These are phyloP conservation scores for Rostrohypoxylon terebratum DNA, from an alignment of 495 filamentous ascomycete genomes.

Conservation along the genomic window DNA sequence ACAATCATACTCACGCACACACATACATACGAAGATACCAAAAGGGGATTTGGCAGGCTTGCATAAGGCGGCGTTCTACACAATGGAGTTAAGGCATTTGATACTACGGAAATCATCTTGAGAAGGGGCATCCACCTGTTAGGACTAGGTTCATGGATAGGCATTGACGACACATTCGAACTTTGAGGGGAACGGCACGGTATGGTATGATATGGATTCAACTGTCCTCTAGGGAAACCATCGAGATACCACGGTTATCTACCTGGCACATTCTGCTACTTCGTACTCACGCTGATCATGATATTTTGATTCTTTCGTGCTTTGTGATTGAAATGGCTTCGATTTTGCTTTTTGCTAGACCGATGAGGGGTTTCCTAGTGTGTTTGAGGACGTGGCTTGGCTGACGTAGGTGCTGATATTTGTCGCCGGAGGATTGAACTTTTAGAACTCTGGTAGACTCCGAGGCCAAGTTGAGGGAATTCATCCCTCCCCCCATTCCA, in stretches of 20 bases:
- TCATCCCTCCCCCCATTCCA: no score
- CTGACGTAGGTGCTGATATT: background rate
- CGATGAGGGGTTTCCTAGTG: background rate
- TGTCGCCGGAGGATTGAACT: no score
- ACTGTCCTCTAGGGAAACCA: slow-evolving; percentile 9
- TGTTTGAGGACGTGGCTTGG: background rate
- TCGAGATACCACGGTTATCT: slow-evolving; percentile 35
- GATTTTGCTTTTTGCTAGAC: background rate
- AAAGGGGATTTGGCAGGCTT: slow-evolving; percentile 19
- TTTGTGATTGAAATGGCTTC: background rate
- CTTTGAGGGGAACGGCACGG: background rate
- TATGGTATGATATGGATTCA: slow-evolving; percentile 20
- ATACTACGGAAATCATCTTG: slow-evolving; percentile 26
- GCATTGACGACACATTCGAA: slow-evolving; percentile 8
- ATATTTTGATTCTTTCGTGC: no score
- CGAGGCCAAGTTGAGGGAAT: no score
- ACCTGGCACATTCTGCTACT: slow-evolving; percentile 11
- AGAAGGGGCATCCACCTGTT: background rate
- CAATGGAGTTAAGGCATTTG: slow-evolving; percentile 1
- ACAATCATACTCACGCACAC: slow-evolving; percentile 1
- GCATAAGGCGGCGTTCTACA: slow-evolving; percentile 35
- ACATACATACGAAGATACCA: slow-evolving; percentile 2
- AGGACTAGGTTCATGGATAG: slow-evolving; percentile 22
- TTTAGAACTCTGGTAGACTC: no score
- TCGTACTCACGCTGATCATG: background rate